phyloP scores from a whole-genome alignment of 176 grass and related monocot species.

The Poa annua region DNA sequence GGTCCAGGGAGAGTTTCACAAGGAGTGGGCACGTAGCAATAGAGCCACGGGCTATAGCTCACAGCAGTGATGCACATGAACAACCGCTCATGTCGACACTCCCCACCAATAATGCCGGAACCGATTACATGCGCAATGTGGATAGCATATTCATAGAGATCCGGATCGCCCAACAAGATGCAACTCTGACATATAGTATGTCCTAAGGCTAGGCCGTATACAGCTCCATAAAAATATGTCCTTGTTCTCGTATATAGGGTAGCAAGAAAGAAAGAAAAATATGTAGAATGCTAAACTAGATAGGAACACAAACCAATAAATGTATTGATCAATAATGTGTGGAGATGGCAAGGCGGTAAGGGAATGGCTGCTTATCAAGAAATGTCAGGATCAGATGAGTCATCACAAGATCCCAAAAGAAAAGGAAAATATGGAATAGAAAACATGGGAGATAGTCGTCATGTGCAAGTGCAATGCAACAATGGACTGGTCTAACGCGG shows the following conservation, averaged over 20 bases:
- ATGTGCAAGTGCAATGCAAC: conserved; percentile 19
- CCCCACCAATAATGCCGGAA: conserved; percentile 20
- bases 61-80: neutral
- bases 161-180: conserved; percentile 8
- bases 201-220: neutral
- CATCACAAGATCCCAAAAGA: conserved; percentile 12
- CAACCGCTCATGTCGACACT: conserved; percentile 7
- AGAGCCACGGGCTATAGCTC: conserved; percentile 8
- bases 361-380: neutral
- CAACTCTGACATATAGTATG: neutral
- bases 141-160: conserved; percentile 21
- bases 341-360: conserved; percentile 17
- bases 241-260: neutral
- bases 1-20: neutral
- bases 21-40: conserved; percentile 7
- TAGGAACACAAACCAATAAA: neutral
- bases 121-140: neutral
- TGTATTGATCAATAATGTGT: conserved; percentile 7
- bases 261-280: neutral
- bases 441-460: neutral
- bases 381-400: conserved; percentile 8
- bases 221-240: neutral
- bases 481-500: conserved; percentile 5
- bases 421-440: neutral
- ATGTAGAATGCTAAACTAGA: neutral